Base-by-base conservation (phyloP, 495 filamentous ascomycete genomes). In the Thermochaetoides thermophila region DNA sequence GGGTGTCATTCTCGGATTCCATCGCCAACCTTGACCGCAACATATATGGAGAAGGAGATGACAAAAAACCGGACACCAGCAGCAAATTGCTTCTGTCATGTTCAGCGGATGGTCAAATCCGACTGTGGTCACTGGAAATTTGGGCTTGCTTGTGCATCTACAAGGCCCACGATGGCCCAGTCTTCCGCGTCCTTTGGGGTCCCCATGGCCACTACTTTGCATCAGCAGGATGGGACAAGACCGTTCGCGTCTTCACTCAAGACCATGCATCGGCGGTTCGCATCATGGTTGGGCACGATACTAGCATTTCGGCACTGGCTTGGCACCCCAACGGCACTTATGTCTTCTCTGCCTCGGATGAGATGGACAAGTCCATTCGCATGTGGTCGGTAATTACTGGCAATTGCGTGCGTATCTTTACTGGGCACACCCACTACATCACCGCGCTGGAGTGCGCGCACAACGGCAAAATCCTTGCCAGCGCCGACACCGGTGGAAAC, bases 301-400 rank as follows among this genome's bases (percentile, higher is more conserved):
- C 79, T 22, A 75, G 81, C 45, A 82, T 94, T 16, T 87, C 89
- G 41, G 71, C 70, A 25, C 62, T 96, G 14, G 69, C 74, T 11
- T 97, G 85, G 67, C 89, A 97, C 46, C 85, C 87, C 2, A 97
- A 96, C 51, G 81, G 78, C 5, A 72, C 76, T 4, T 96, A 96
- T 42, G 59, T 94, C 30, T 93, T 96, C 59, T 94, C 89, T 2
- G 84, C 78, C 0, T 84, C 80, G 31, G 68, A 73, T 33, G 57
- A 65, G 37, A 76, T 67, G 28, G 89, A 97, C 54, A 82, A 82
- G 57, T 85, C 84, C 0, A 82, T 95, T 14, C 76, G 89, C 13
- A 95, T 97, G 86, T 97, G 89, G 87, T 72, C 81, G n/a, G 64
- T 94, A n/a, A 62, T 66, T 1, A 83, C 73, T 6, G 89, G 89